These are phyloP conservation scores for Scedosporium aurantiacum DNA, from an alignment of 2,329 filamentous ascomycete genomes.

Conservation along the genomic window DNA sequence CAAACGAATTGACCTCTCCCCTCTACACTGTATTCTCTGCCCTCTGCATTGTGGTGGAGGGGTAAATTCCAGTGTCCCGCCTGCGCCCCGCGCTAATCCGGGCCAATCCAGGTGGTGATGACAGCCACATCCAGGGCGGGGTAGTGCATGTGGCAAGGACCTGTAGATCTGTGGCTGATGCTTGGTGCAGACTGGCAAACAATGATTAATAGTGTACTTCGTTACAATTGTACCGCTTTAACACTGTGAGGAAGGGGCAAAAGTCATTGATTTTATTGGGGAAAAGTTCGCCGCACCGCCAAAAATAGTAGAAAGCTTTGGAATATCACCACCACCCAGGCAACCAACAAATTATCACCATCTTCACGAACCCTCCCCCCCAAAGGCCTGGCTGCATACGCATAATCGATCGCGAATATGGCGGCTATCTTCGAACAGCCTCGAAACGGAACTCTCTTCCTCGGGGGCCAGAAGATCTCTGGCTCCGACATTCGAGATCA, in stretches of 20 bases:
- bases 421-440: conserved; percentile 93
- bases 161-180: neutral
- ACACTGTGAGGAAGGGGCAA: neutral
- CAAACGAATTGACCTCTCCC: neutral
- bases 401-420: conserved; percentile 42
- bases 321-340: conserved; percentile 2
- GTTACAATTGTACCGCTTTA: too few relatives aligned
- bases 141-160: neutral
- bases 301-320: conserved; percentile 1
- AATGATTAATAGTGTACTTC: too few relatives aligned
- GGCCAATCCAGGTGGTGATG: neutral
- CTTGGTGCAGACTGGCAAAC: neutral
- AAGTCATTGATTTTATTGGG: neutral
- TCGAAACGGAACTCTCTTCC: conserved; percentile 89
- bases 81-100: neutral
- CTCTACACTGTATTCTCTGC: too few relatives aligned
- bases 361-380: conserved; percentile 4
- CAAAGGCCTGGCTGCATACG: neutral
- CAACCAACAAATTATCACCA: conserved; percentile 2
- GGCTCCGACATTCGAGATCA: conserved; percentile 94
- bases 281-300: conserved; percentile 1
- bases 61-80: conserved; percentile 1
- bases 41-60: neutral
- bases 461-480: conserved; percentile 95
- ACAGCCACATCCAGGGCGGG: neutral